Percentiles rank a stretch among this genome's conserved stretches.
Evolutionary conservation across 2,329 filamentous ascomycete genomes (phyloP).

Genomic region (Peltaster fructicola): DNA sequence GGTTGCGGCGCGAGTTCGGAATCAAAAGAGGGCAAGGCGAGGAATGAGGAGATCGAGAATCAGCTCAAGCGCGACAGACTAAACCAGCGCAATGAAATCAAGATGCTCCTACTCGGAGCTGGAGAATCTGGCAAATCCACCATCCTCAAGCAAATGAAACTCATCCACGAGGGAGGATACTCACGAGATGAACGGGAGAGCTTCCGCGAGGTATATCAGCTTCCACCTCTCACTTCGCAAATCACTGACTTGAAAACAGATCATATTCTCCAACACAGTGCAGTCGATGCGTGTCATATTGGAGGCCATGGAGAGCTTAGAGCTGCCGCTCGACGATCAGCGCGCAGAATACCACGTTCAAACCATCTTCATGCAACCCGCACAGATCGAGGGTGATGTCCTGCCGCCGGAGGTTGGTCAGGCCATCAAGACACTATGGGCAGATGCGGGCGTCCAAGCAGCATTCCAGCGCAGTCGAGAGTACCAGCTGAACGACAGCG

Average conservation of each 20-base stretch:
- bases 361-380: constrained; percentile 96
- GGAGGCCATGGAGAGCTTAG: constrained; percentile 50
- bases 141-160: constrained; percentile 95
- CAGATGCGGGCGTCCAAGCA: constrained; percentile 78
- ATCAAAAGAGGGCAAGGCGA: constrained; percentile 99
- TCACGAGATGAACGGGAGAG: constrained; percentile 69
- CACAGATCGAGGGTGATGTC: constrained; percentile 89
- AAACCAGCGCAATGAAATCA: constrained; percentile 98
- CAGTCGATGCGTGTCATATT: constrained; percentile 55
- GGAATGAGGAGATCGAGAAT: constrained; percentile 99
- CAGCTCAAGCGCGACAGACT: constrained; percentile 97
- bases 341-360: constrained; percentile 94
- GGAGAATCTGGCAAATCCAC: constrained; percentile 96
- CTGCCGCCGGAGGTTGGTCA: constrained; percentile 86
- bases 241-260: constrained; percentile 17
- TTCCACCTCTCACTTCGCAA: constrained; percentile 2
- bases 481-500: constrained; percentile 92
- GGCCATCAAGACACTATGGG: constrained; percentile 84
- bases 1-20: constrained; percentile 99
- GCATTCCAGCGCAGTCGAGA: constrained; percentile 92
- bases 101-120: constrained; percentile 97
- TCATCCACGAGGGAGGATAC: constrained; percentile 97
- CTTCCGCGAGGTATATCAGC: constrained; percentile 36
- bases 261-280: constrained; percentile 55
- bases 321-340: constrained; percentile 74